Percentiles rank a stretch among this genome's conserved stretches.
Conservation (phyloP, 2,329 filamentous ascomycete genomes). For the Colletotrichum shisoi region DNA sequence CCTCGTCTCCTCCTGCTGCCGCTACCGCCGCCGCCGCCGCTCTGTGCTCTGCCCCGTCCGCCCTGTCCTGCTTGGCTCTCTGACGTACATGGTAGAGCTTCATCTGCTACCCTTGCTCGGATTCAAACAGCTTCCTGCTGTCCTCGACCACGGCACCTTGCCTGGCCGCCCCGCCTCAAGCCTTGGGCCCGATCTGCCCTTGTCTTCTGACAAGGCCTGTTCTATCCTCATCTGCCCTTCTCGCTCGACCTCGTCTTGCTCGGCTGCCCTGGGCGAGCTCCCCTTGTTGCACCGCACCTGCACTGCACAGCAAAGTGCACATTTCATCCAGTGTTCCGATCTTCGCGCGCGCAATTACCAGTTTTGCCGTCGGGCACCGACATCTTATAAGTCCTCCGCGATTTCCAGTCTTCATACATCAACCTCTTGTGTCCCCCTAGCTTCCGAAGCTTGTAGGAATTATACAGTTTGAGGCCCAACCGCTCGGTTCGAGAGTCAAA, state of each 20-base stretch:
- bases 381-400: conserved; percentile 36
- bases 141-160: conserved; percentile 37
- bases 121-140: conserved; percentile 36
- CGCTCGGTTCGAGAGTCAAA: conserved; percentile 36
- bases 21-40: conserved; percentile 7
- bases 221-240: conserved; percentile 17
- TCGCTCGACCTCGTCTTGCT: conserved; percentile 28
- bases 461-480: conserved; percentile 33
- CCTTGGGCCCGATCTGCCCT: conserved; percentile 31
- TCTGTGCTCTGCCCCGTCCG: conserved; percentile 28
- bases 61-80: conserved; percentile 35
- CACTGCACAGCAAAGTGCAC: conserved; percentile 10
- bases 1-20: neutral
- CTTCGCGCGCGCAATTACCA: conserved; percentile 34
- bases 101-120: conserved; percentile 36
- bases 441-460: conserved; percentile 30
- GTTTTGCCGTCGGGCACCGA: conserved; percentile 37
- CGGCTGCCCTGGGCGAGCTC: conserved; percentile 26
- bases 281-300: conserved; percentile 6
- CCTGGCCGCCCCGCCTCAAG: conserved; percentile 33
- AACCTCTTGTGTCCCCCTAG: conserved; percentile 18
- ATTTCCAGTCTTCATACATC: conserved; percentile 5
- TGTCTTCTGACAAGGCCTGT: conserved; percentile 31
- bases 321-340: conserved; percentile 36
- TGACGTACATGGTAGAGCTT: conserved; percentile 38